Conservation (phyloP, 2,329 filamentous ascomycete species). For the Apiospora saccharicola region DNA sequence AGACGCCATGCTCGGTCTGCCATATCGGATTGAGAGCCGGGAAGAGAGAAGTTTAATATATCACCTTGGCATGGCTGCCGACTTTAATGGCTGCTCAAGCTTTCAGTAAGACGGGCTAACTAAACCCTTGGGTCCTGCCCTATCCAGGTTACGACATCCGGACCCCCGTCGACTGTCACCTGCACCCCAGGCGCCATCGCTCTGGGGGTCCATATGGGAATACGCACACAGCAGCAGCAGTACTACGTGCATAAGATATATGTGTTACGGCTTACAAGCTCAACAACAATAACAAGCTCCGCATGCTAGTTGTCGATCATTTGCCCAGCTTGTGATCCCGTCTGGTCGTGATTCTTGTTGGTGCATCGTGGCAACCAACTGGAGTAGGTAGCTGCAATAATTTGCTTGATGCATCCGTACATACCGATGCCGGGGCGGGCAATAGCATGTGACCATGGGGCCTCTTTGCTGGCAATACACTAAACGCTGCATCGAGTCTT, state of each 20-base stretch:
- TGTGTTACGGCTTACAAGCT: constrained; percentile 1
- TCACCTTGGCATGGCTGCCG: too few species aligned
- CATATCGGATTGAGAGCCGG: not conserved
- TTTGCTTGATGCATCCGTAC: not conserved
- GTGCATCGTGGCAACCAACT: not conserved
- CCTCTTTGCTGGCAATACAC: not conserved
- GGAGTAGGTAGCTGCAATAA: not conserved
- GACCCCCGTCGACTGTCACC: not conserved
- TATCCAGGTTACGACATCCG: not conserved
- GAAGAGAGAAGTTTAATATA: not conserved
- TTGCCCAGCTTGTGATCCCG: not conserved
- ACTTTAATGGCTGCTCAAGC: not conserved
- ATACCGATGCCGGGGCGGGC: not conserved
- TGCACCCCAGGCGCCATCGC: constrained; percentile 8
- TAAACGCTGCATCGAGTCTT: not conserved
- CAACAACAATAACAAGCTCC: not conserved
- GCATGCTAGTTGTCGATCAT: not conserved
- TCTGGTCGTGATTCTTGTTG: not conserved
- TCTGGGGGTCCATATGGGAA: not conserved
- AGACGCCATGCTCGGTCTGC: not conserved
- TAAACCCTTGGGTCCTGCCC: too few species aligned
- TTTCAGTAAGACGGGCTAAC: too few species aligned
- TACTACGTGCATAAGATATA: constrained; percentile 7
- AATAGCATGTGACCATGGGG: not conserved
- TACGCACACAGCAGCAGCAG: not conserved